Evolutionary conservation across 2,329 filamentous ascomycete species (phyloP).

Genomic region (Sclerotinia trifoliorum): DNA sequence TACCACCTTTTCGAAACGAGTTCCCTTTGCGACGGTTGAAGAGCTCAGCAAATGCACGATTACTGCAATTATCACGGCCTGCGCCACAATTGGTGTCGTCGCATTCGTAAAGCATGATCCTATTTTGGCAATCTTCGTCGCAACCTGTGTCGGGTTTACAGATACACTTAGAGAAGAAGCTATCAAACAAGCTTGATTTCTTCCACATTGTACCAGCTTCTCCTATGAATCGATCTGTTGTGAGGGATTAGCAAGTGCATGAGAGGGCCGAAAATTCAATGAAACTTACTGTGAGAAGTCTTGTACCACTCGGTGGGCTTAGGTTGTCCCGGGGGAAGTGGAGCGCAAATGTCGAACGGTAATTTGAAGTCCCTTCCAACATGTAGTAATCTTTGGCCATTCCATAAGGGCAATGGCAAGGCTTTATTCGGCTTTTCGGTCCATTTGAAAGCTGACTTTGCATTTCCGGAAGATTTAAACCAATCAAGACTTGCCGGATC

Average conservation of each 20-base stretch:
- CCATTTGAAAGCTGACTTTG: constrained; percentile 40
- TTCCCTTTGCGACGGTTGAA: constrained; percentile 63
- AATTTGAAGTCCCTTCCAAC: constrained; percentile 80
- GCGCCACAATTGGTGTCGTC: constrained; percentile 85
- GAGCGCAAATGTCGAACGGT: constrained; percentile 86
- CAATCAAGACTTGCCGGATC: constrained; percentile 41
- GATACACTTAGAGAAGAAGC: constrained; percentile 74
- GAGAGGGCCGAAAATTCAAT: neutral
- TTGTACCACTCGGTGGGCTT: constrained; percentile 93
- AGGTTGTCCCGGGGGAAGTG: constrained; percentile 78
- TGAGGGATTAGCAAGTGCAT: constrained; percentile 28
- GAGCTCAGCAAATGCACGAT: constrained; percentile 83
- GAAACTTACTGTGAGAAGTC: constrained; percentile 77
- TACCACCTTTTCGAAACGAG: constrained; percentile 52
- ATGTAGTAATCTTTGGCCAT: constrained; percentile 68
- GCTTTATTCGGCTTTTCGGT: constrained; percentile 52
- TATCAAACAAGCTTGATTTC: constrained; percentile 70
- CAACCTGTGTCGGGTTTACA: constrained; percentile 78
- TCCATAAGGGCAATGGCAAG: constrained; percentile 77
- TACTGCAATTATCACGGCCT: constrained; percentile 71
- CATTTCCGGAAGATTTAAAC: constrained; percentile 30
- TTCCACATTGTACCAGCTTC: constrained; percentile 80
- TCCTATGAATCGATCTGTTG: constrained; percentile 80
- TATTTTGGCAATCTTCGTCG: constrained; percentile 86
- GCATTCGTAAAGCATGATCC: constrained; percentile 97